These are phyloP conservation scores for Fusarium chaquense DNA, from an alignment of 2,329 filamentous ascomycete genomes.

Conservation along the genomic window DNA sequence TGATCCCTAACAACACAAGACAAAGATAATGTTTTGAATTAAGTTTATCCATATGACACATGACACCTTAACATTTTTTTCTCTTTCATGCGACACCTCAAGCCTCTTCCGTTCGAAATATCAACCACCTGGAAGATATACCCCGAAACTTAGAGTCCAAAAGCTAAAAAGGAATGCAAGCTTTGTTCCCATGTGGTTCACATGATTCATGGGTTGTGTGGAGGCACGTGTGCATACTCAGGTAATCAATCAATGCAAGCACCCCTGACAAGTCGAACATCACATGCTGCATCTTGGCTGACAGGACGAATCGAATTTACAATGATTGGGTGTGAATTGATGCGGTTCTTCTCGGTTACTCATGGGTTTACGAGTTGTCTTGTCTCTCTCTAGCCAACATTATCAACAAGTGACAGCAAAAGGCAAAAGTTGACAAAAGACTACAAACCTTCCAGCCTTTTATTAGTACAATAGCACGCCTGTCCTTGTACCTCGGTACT, in stretches of 20 bases:
- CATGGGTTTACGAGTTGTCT: neutral
- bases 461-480: neutral
- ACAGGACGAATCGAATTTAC: neutral
- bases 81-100: slow-evolving; percentile 11
- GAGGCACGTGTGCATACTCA: slow-evolving; percentile 28
- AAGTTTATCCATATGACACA: neutral
- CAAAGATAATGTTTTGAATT: neutral
- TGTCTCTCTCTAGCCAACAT: neutral
- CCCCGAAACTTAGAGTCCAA: neutral
- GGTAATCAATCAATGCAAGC: slow-evolving; percentile 9
- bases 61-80: neutral
- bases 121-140: slow-evolving; percentile 5
- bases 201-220: slow-evolving; percentile 34
- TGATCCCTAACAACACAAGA: neutral
- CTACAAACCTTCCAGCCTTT: neutral
- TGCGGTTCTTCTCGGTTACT: neutral
- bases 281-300: slow-evolving; percentile 27
- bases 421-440: neutral
- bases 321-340: neutral
- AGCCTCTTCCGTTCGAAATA: slow-evolving; percentile 13
- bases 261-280: slow-evolving; percentile 20
- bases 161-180: slow-evolving; percentile 21
- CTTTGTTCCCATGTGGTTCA: slow-evolving; percentile 24
- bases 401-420: no score
- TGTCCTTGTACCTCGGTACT: neutral